Evolutionary conservation across 345 rosid species (phyloP), one percentile per base, ranked within the genome.

Genomic region (Citrus inodora): DNA sequence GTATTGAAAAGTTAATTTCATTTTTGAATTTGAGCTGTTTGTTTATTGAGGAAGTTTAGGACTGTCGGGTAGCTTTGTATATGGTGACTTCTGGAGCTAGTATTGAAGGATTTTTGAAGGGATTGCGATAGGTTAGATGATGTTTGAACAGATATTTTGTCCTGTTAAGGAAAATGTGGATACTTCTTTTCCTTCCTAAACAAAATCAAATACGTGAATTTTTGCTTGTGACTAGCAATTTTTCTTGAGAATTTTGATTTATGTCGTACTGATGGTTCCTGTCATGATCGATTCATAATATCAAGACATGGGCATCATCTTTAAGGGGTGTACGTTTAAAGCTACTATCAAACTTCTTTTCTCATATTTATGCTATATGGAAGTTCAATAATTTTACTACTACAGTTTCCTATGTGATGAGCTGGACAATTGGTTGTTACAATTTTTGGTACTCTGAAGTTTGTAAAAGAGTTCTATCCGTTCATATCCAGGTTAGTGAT

Each of bases 401-500:
- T 13, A 28, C 22, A 1, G 22, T 30, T 28, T 69, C 28, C 24
- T 28, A 46, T 55, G 61, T 24, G 33, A 16, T 67, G 19, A 56
- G 55, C 27, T 35, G 62, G 38, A 68, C 65, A 10, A 32, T 13
- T 58, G 32, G 46, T 63, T 38, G 70, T 37, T 35, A 64, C 32
- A 37, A 28, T 71, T 82, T 58, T 59, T 46, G 67, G 67, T 62
- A 61, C 70, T 17, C 56, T 46, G 51, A 62, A 80, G 40, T 80
- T 59, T 64, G 74, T 40, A 59, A 66, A 55, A 77, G 75, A 33
- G 9, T 14, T 64, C 17, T 59, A 75, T 75, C 53, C 73, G 24
- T 76, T 62, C 78, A 77, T 71, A n/a, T 82, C 55, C 89, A 96
- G 99, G 93, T 89, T 19, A 85, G 78, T 67, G 83, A 91, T 40